phyloP scores from a whole-genome alignment of 441 rosid species.

The Populus tomentosa region DNA sequence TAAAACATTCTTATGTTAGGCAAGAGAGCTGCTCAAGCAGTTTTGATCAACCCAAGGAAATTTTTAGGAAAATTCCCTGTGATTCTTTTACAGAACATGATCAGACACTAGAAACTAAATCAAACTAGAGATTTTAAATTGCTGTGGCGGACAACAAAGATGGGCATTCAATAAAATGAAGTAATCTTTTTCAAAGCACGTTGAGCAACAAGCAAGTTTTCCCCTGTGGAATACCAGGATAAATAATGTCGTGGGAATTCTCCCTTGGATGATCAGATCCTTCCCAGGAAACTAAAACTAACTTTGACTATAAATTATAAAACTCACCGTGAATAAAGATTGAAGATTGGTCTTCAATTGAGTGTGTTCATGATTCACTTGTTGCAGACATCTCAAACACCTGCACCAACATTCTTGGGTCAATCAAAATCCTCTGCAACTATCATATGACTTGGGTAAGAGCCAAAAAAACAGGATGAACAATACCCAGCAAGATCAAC shows the following conservation, averaged over 20 bases:
- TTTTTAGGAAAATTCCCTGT: background rate
- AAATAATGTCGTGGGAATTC: background rate
- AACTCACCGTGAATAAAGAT: slow-evolving; percentile 54
- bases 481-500: background rate
- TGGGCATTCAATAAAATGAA: background rate
- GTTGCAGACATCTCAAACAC: slow-evolving; percentile 77
- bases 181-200: background rate
- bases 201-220: background rate
- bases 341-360: slow-evolving; percentile 60
- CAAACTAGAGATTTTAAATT: background rate
- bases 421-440: slow-evolving; percentile 7
- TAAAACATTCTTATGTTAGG: background rate
- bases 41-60: background rate
- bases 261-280: background rate
- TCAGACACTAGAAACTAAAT: background rate
- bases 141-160: background rate
- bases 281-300: background rate
- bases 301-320: background rate
- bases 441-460: background rate
- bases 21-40: background rate
- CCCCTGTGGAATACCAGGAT: background rate
- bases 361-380: slow-evolving; percentile 53
- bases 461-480: background rate
- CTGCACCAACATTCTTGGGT: slow-evolving; percentile 34
- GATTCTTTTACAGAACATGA: background rate